Conservation (phyloP, 2,329 filamentous ascomycete species). For the Trichoderma atroviride region DNA sequence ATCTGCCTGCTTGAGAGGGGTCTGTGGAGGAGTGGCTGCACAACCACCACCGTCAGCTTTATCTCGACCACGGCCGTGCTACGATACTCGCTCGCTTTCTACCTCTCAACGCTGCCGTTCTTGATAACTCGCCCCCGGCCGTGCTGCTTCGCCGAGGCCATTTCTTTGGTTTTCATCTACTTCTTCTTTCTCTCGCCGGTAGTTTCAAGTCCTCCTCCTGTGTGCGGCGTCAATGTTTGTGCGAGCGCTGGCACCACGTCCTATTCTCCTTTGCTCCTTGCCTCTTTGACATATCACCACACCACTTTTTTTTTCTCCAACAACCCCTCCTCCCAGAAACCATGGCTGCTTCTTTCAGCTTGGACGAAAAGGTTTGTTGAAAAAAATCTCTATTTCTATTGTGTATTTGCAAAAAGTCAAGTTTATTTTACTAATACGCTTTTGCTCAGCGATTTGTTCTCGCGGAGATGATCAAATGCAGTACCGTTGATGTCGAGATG, state of each 20-base stretch:
- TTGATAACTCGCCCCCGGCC: background rate
- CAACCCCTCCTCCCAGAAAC: background rate
- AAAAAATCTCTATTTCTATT: background rate
- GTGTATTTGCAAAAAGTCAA: background rate
- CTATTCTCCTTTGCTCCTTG: slow-evolving; percentile 1
- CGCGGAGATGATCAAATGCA: slow-evolving; percentile 61
- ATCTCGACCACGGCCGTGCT: slow-evolving; percentile 19
- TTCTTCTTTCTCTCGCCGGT: background rate
- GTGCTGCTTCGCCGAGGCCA: background rate
- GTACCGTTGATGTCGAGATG: slow-evolving; percentile 50
- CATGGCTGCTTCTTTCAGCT: slow-evolving; percentile 25
- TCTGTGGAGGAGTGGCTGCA: slow-evolving; percentile 20
- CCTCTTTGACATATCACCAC: slow-evolving; percentile 8
- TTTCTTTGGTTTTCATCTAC: background rate
- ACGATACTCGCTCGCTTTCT: slow-evolving; percentile 12
- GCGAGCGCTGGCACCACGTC: slow-evolving; percentile 9
- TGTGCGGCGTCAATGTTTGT: slow-evolving; percentile 20
- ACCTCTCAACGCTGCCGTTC: background rate
- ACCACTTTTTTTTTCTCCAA: background rate
- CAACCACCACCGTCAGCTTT: slow-evolving; percentile 23
- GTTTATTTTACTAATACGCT: slow-evolving; percentile 5
- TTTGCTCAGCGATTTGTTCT: slow-evolving; percentile 56
- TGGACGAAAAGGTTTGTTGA: slow-evolving; percentile 27
- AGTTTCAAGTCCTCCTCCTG: background rate
- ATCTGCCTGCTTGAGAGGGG: slow-evolving; percentile 21